Evolutionary conservation across 495 filamentous ascomycete genomes (phyloP).

Genomic region (Bryoglossum gracile): DNA sequence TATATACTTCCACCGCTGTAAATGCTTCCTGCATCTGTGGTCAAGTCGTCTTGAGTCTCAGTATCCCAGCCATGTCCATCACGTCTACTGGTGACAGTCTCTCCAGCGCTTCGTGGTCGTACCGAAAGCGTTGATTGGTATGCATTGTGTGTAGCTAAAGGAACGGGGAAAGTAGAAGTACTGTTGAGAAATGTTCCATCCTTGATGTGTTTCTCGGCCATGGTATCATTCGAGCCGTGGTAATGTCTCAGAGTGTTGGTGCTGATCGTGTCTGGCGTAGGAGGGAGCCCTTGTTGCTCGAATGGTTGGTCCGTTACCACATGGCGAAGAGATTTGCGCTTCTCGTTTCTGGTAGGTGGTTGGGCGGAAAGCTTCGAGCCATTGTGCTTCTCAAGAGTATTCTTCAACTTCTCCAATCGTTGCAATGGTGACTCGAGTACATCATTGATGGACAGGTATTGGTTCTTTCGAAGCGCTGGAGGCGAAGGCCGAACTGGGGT

Average conservation of each 20-base stretch:
- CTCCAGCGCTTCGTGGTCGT: constrained; percentile 24
- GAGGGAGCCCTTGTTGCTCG: constrained; percentile 31
- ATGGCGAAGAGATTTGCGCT: constrained; percentile 5
- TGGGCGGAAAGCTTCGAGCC: constrained; percentile 1
- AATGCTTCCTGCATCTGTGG: constrained; percentile 14
- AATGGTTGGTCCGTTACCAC: constrained; percentile 9
- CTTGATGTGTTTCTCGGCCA: not conserved
- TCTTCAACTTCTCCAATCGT: constrained; percentile 31
- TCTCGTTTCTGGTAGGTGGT: no score
- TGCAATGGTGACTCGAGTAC: constrained; percentile 38
- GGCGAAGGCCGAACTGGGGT: constrained; percentile 10
- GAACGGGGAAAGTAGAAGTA: constrained; percentile 10
- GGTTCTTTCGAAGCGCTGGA: constrained; percentile 22
- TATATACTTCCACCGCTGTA: constrained; percentile 3
- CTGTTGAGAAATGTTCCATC: constrained; percentile 11
- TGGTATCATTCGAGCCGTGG: constrained; percentile 32
- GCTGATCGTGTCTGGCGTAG: constrained; percentile 48
- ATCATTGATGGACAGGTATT: constrained; percentile 36
- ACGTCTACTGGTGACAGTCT: constrained; percentile 23
- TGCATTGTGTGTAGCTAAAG: not conserved
- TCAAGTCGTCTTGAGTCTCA: constrained; percentile 16
- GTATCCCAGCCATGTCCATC: constrained; percentile 29
- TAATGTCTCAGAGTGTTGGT: constrained; percentile 40
- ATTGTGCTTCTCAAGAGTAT: constrained; percentile 16
- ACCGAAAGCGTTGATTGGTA: constrained; percentile 16